Evolutionary conservation across 2,329 filamentous ascomycete species (phyloP).

Genomic region (Apiospora marii): DNA sequence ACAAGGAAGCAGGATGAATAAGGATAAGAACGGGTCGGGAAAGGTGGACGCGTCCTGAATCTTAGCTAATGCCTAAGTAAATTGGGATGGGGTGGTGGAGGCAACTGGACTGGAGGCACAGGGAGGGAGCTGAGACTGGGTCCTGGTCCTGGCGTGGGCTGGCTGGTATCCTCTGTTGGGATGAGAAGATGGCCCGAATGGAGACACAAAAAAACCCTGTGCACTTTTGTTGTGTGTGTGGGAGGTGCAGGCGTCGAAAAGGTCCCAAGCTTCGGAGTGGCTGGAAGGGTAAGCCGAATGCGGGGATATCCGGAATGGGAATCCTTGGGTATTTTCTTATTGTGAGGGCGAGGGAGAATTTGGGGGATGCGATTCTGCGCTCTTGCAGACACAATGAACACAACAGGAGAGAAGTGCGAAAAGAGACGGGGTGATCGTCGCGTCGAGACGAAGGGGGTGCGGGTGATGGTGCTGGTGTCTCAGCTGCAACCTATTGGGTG

Average conservation of each 20-base stretch:
- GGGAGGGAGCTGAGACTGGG: conserved; percentile 13
- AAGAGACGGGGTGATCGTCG: conserved; percentile 7
- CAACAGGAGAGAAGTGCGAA: background rate
- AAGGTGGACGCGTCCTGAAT: conserved; percentile 20
- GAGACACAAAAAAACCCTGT: background rate
- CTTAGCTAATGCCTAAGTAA: conserved; percentile 14
- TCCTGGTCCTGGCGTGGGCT: background rate
- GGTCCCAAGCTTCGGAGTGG: conserved; percentile 7
- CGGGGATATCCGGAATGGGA: conserved; percentile 20
- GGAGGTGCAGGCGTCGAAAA: background rate
- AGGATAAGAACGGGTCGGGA: conserved; percentile 21
- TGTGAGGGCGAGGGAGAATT: background rate
- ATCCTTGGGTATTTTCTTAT: background rate
- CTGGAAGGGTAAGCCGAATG: conserved; percentile 15
- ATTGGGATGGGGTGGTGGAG: conserved; percentile 8
- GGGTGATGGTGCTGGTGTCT: conserved; percentile 19
- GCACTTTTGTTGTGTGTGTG: background rate
- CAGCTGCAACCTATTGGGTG: conserved; percentile 18
- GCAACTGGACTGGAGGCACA: background rate
- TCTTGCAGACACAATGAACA: background rate
- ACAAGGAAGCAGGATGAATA: conserved; percentile 13
- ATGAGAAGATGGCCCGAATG: conserved; percentile 10
- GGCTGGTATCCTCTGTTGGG: background rate
- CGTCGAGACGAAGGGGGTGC: conserved; percentile 21
- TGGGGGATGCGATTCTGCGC: background rate